A percentile compares a stretch with the other conserved stretches of the same genome.
Evolutionary conservation across 148 eudicot genomes (phyloP).

Genomic region (Arctostaphylos glauca): DNA sequence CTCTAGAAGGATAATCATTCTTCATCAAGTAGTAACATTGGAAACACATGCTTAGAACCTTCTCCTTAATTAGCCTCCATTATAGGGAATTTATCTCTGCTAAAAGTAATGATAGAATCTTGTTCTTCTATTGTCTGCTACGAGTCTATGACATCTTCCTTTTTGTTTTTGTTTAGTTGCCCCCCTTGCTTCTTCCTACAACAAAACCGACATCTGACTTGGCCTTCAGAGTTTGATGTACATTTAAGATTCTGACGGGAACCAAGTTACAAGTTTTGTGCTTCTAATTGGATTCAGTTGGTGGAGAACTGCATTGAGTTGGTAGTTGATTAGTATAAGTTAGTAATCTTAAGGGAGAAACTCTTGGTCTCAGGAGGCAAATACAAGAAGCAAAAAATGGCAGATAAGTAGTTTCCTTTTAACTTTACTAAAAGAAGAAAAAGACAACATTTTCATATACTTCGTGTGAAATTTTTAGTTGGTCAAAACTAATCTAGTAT

Average conservation of each 20-base stretch:
- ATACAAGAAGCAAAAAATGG: not conserved
- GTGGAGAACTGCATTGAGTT: not conserved
- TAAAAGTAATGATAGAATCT: not conserved
- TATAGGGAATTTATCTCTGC: not conserved
- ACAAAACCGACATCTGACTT: not conserved
- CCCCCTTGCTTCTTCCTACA: not conserved
- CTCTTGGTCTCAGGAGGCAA: not conserved
- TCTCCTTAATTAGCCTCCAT: not conserved
- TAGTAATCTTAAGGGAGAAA: not conserved
- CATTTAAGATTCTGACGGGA: not conserved
- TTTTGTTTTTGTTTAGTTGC: not conserved
- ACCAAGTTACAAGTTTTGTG: not conserved
- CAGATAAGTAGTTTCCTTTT: not conserved
- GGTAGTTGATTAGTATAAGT: not conserved
- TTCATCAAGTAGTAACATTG: conserved; percentile 3
- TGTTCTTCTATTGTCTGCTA: conserved; percentile 7
- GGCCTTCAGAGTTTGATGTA: not conserved
- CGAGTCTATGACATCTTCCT: not conserved
- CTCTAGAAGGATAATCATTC: not conserved
- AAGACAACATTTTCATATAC: not conserved
- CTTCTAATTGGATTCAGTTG: not conserved
- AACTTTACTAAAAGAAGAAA: not conserved
- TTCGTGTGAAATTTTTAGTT: not conserved
- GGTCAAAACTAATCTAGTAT: not conserved
- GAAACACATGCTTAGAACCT: not conserved